Percentiles rank a stretch among this genome's conserved stretches.
Conservation (phyloP, 2,329 filamentous ascomycete genomes). For the Nectriaceae sp. region DNA sequence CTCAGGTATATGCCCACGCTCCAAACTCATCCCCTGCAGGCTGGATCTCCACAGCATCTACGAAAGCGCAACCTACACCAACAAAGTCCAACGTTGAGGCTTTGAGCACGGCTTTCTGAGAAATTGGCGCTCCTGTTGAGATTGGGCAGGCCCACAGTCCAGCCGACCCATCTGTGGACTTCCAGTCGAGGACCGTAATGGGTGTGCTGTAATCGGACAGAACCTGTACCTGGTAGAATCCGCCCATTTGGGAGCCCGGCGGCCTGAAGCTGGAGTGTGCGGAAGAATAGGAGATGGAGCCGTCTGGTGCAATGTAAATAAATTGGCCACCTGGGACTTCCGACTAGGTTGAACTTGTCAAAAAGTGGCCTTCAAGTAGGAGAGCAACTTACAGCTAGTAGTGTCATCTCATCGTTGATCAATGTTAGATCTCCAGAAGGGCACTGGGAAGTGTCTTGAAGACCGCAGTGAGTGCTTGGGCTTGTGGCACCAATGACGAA, state of each 20-base stretch:
- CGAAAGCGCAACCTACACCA: constrained; percentile 31
- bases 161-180: constrained; percentile 14
- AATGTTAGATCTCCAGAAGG: constrained; percentile 29
- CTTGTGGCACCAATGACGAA: constrained; percentile 30
- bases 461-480: constrained; percentile 30
- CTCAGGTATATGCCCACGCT: constrained; percentile 43
- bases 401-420: constrained; percentile 30
- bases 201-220: constrained; percentile 24
- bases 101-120: constrained; percentile 26
- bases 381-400: constrained; percentile 24
- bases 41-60: constrained; percentile 36
- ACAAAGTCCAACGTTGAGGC: constrained; percentile 25
- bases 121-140: constrained; percentile 10
- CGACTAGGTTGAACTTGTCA: constrained; percentile 32
- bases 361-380: fast-evolving
- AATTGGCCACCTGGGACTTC: constrained; percentile 64
- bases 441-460: constrained; percentile 20
- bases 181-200: constrained; percentile 26
- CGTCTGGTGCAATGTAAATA: constrained; percentile 57
- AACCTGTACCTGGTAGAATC: constrained; percentile 43
- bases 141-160: constrained; percentile 33
- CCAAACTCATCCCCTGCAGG: constrained; percentile 29
- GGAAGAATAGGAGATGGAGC: constrained; percentile 55
- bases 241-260: constrained; percentile 44
- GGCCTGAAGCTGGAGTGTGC: constrained; percentile 57